Evolutionary conservation across 2,329 filamentous ascomycete genomes (phyloP), one percentile per base, ranked within the genome.

Genomic region (Ophiocordyceps camponoti-floridani): DNA sequence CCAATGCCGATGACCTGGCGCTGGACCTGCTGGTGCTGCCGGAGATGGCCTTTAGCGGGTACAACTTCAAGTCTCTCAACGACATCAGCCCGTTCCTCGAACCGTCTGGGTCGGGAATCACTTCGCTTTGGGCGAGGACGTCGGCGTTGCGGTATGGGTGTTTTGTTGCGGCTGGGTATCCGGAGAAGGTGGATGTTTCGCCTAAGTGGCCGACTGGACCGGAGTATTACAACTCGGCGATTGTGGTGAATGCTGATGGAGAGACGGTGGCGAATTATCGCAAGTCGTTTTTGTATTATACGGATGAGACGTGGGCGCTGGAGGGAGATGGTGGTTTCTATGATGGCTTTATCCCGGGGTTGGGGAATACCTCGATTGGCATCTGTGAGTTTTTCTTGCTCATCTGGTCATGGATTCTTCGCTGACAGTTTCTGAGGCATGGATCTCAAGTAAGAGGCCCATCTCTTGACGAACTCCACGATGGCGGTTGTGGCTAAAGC

Each of bases 21-120:
- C 67, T 88, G 26, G 82, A 87, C 54, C 67, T 88, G 28, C 65
- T 91, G 0, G 75, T 89, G 0, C 62, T 89, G 0, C 83, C 84
- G 0, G 84, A 89, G 56, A 63, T 89, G 58, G 81, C 84, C 1
- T 86, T 89, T 55, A 72, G 76, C 46, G 80, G 84, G 28, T 91
- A 88, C 64, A 87, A 87, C 57, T 89, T 88, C 63, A 70, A 73
- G 40, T 82, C 78, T 0, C 58, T 84, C 2, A 63, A 72, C 30
- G 70, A 84, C 1, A 86, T 89, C 40, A 61, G 62, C 1, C 80
- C 82, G 0, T 82, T 68, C 51, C 72, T 89, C 4, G 84, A 91
- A 54, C 72, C 68, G 0, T 73, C 73, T 0, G 70, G 73, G 5
- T 66, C 73, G 0, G 84, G 84, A 0, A 75, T 82, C 44, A 78